phyloP scores from a whole-genome alignment of 345 rosid species.

The Salix udensis region DNA sequence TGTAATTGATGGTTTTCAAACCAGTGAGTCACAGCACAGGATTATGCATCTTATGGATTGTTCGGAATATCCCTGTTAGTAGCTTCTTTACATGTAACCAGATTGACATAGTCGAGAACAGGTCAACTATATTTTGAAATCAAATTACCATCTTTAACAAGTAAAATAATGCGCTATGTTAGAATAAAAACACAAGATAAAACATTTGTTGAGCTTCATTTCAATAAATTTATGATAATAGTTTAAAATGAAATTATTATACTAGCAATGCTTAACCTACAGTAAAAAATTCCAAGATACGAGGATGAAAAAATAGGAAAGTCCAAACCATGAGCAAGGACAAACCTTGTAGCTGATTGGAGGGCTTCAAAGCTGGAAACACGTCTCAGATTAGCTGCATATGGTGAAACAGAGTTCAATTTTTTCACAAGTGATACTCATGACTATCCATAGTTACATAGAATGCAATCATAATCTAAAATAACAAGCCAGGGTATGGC shows the following conservation, averaged over 20 bases:
- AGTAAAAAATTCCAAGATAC: slow-evolving; percentile 1
- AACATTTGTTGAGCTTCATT: background rate
- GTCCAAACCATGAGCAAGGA: background rate
- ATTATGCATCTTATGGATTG: background rate
- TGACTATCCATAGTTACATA: background rate
- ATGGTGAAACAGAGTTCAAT: slow-evolving; percentile 10
- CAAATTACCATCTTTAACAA: background rate
- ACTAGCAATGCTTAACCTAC: background rate
- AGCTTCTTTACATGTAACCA: background rate
- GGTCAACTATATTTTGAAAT: background rate
- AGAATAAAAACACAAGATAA: background rate
- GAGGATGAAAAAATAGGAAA: background rate
- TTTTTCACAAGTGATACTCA: background rate
- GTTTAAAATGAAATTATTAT: background rate
- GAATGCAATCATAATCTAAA: background rate
- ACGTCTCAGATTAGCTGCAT: slow-evolving; percentile 69
- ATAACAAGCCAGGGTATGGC: slow-evolving; percentile 1
- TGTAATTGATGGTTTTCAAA: background rate
- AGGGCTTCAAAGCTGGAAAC: slow-evolving; percentile 95
- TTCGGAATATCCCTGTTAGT: background rate
- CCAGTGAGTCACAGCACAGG: background rate
- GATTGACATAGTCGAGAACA: too few species aligned
- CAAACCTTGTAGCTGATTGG: slow-evolving; percentile 71
- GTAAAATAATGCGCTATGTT: background rate
- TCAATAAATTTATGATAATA: background rate